These are phyloP conservation scores for Hyphochytrium catenoides DNA, from an alignment of 352 stramenopile genomes.

Conservation along the genomic window DNA sequence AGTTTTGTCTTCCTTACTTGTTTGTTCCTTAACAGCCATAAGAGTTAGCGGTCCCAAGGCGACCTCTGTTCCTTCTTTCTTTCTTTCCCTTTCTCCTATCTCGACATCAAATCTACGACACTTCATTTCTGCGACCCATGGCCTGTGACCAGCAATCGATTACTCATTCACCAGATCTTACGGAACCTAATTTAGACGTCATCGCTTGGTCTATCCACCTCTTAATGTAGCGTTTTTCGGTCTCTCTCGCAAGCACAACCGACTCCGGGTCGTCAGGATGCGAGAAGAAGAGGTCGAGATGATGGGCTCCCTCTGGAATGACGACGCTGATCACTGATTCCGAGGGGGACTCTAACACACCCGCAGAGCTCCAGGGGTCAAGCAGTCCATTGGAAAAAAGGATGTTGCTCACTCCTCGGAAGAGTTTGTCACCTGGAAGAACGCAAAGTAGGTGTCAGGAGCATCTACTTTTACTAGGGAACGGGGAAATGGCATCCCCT, in stretches of 20 bases:
- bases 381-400: conserved; percentile 81
- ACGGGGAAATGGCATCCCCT: no score
- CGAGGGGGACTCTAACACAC: conserved; percentile 32
- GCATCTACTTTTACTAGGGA: not conserved
- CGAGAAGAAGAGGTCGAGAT: conserved; percentile 79
- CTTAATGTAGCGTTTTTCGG: conserved; percentile 46
- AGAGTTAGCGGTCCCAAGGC: no score
- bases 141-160: no score
- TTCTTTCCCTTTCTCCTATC: no score
- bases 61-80: no score
- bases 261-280: conserved; percentile 50
- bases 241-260: conserved; percentile 32
- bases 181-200: no score
- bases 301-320: conserved; percentile 55
- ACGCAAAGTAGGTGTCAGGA: not conserved
- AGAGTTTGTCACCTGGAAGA: conserved; percentile 19
- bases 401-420: conserved; percentile 65
- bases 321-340: conserved; percentile 32
- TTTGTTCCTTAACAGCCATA: no score
- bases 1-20: no score
- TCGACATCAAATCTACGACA: no score
- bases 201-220: conserved; percentile 58
- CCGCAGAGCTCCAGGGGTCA: conserved; percentile 74
- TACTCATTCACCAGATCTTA: no score
- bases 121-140: no score